phyloP scores from a whole-genome alignment of 2,329 filamentous ascomycete species.

The Colletotrichum tropicale region DNA sequence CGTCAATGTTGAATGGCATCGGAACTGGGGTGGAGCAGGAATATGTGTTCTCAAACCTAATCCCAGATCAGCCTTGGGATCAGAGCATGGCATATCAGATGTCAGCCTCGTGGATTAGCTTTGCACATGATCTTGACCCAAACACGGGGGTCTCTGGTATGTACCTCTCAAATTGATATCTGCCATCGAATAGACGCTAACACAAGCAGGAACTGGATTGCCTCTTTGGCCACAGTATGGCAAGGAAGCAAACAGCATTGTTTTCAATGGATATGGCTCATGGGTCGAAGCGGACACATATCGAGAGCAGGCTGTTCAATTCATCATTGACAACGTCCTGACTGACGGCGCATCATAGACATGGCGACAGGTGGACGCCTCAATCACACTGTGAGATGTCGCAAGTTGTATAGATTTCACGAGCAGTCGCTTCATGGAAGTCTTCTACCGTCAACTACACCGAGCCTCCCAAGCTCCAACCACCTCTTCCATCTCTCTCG shows the following conservation, averaged over 20 bases:
- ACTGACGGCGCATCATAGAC: neutral
- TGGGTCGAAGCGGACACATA: conserved; percentile 50
- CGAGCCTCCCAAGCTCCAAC: neutral
- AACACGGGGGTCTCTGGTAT: conserved; percentile 27
- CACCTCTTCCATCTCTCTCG: neutral
- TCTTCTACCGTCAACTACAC: neutral
- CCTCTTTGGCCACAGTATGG: conserved; percentile 49
- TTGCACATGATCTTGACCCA: conserved; percentile 50
- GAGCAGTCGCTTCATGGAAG: neutral
- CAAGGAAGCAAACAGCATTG: conserved; percentile 39
- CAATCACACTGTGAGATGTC: neutral
- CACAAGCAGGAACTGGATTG: neutral
- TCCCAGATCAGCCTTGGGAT: conserved; percentile 39
- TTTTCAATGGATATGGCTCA: conserved; percentile 52
- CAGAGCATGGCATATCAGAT: conserved; percentile 46
- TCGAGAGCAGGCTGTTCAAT: conserved; percentile 42
- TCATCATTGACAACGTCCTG: conserved; percentile 18
- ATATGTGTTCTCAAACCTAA: conserved; percentile 40
- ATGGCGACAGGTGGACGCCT: rapidly evolving
- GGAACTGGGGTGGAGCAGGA: conserved; percentile 51
- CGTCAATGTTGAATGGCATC: conserved; percentile 53
- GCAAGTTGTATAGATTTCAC: neutral
- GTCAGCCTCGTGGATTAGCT: conserved; percentile 55
- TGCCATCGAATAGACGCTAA: neutral
- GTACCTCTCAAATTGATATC: neutral